Evolutionary conservation across 2,329 filamentous ascomycete species (phyloP).

Genomic region (Daldinia sp.): DNA sequence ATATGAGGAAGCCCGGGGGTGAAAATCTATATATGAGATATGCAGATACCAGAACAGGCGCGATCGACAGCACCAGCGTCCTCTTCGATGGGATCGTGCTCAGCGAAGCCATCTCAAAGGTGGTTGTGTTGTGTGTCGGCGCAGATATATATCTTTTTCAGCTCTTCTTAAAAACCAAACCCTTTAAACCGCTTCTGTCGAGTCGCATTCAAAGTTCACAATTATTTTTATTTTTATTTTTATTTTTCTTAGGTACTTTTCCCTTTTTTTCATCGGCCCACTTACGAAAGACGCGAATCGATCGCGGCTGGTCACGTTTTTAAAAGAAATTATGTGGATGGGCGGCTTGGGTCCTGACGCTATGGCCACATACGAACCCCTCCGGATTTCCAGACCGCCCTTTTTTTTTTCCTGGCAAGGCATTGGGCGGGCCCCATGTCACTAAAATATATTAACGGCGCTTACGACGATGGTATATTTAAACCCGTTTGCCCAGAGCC

Average conservation of each 20-base stretch:
- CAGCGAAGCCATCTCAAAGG: slow-evolving; percentile 14
- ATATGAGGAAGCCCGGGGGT: slow-evolving; percentile 8
- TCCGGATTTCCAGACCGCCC: slow-evolving; percentile 29
- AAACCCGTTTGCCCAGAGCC: not conserved
- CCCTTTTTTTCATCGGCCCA: slow-evolving; percentile 7
- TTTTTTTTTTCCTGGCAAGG: slow-evolving; percentile 10
- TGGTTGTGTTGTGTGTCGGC: not conserved
- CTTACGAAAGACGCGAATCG: slow-evolving; percentile 18
- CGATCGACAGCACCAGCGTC: slow-evolving; percentile 35
- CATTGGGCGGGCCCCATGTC: slow-evolving; percentile 17
- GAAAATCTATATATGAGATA: slow-evolving; percentile 38
- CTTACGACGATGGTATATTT: slow-evolving; percentile 19
- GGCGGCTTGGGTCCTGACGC: slow-evolving; percentile 19
- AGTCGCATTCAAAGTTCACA: not conserved
- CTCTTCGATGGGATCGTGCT: slow-evolving; percentile 25
- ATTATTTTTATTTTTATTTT: not conserved
- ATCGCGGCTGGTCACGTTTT: slow-evolving; percentile 33
- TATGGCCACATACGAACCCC: slow-evolving; percentile 23
- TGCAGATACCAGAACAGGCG: slow-evolving; percentile 30
- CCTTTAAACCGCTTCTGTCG: not conserved
- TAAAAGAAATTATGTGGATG: slow-evolving; percentile 27
- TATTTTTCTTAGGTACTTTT: not conserved
- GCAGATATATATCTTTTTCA: not conserved
- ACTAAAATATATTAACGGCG: slow-evolving; percentile 18
- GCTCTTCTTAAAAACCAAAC: not conserved